These are phyloP conservation scores for Quercus suber DNA, from an alignment of 306 rosid genomes.

Conservation along the genomic window DNA sequence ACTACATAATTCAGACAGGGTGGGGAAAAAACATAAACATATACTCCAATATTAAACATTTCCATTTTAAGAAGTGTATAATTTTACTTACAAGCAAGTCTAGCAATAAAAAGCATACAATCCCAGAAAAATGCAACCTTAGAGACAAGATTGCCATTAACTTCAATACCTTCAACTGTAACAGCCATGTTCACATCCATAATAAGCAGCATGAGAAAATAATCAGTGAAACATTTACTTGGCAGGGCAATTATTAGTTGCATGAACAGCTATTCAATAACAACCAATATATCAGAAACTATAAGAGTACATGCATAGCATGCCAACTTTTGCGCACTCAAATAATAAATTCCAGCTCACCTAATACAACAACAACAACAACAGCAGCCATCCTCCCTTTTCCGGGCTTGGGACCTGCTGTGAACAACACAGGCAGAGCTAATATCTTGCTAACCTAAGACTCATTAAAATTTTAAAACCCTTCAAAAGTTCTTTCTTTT, in stretches of 20 bases:
- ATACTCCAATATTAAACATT: neutral
- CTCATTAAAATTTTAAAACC: no score
- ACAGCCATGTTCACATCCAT: constrained; percentile 99
- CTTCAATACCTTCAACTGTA: constrained; percentile 97
- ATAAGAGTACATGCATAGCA: neutral
- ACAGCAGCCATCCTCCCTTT: no score
- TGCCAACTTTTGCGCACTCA: neutral
- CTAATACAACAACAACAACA: no score
- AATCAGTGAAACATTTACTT: constrained; percentile 5
- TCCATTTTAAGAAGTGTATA: neutral
- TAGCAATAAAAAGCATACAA: constrained; percentile 90
- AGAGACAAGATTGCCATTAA: constrained; percentile 88
- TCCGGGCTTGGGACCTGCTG: no score
- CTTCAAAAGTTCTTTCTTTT: no score
- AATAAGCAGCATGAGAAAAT: constrained; percentile 63
- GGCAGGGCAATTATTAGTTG: neutral
- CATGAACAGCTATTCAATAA: neutral
- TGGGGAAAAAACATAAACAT: neutral
- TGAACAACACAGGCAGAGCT: no score
- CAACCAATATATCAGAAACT: neutral
- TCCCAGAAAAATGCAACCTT: constrained; percentile 83
- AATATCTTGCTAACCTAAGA: no score
- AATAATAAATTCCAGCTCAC: no score
- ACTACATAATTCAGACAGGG: constrained; percentile 44
- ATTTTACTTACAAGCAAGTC: constrained; percentile 78